These are phyloP conservation scores for Stellera chamaejasme DNA, from an alignment of 345 rosid species.

Conservation along the genomic window DNA sequence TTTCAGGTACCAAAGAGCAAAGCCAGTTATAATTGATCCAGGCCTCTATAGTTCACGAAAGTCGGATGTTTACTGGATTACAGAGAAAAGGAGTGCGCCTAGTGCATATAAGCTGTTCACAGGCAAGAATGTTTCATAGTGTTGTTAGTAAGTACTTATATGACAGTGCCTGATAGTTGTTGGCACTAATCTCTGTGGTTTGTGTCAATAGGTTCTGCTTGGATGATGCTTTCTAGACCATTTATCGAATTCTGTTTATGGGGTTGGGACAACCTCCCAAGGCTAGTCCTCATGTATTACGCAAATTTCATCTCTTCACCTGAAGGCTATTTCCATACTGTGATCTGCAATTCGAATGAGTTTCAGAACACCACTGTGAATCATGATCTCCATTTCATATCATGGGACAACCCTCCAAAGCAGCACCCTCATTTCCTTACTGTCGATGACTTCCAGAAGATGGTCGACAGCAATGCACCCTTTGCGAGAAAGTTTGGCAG, in stretches of 20 bases:
- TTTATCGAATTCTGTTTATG: slow-evolving; percentile 67
- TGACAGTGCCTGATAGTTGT: not conserved
- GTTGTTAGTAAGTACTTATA: not conserved
- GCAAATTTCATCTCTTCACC: slow-evolving; percentile 88
- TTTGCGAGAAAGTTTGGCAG: slow-evolving; percentile 80
- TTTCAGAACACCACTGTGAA: slow-evolving; percentile 69
- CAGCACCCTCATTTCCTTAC: slow-evolving; percentile 89
- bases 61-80: slow-evolving; percentile 55
- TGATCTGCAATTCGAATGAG: slow-evolving; percentile 73
- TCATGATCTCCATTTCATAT: slow-evolving; percentile 89
- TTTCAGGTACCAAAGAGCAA: slow-evolving; percentile 56
- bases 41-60: slow-evolving; percentile 48
- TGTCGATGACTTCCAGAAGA: slow-evolving; percentile 42
- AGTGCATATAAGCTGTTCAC: slow-evolving; percentile 58
- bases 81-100: slow-evolving; percentile 46
- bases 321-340: slow-evolving; percentile 88
- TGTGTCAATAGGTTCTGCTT: slow-evolving; percentile 64
- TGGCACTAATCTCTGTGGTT: not conserved
- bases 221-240: slow-evolving; percentile 89
- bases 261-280: slow-evolving; percentile 96
- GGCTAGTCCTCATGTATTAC: slow-evolving; percentile 79
- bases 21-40: slow-evolving; percentile 63
- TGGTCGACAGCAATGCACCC: slow-evolving; percentile 75
- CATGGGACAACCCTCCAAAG: slow-evolving; percentile 92
- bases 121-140: slow-evolving; percentile 24